Base-by-base conservation (phyloP, 2,329 filamentous ascomycete genomes). In the Alternaria longipes region DNA sequence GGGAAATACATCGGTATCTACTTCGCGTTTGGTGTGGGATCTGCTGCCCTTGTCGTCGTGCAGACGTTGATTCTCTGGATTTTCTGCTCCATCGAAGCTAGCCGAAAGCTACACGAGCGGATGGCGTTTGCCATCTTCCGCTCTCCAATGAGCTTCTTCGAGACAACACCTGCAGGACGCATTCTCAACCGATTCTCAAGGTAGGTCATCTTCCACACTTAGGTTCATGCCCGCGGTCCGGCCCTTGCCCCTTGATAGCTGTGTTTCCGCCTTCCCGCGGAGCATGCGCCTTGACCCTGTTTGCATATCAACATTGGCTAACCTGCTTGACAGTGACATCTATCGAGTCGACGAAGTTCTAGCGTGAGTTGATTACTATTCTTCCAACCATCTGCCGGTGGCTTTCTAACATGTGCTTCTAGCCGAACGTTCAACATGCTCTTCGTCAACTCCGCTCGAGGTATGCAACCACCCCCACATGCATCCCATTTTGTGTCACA, bases 41-140 rank as follows among this genome's bases (percentile, higher is more conserved):
- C 92, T 26, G 91, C 95, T 41, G 85, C 87, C 44, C 84, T 99
- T 65, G 94, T 96, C 3, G 93, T 98, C 42, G 75, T 96, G 30
- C 95, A 98, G 80, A 98, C 94, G 6, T 83, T 99, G 69, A 93
- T 99, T 66, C 84, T 99, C 28, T 99, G 95, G 95, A 98, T 99
- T 68, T 98, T 99, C 82, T 99, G 96, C 82, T 98, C 95, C 5
- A 99, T 99, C 65, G 95, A 99, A 87, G 95, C 95, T 52, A 97
- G 94, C 20, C 89, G 95, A 64, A 99, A 98, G 82, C 85, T 99
- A 58, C 95, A 99, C 78, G 95, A 98, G 81, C 87, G 92, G 66
- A 98, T 99, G 95, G 94, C 94, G 44, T 95, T 91, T 72, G 93
- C 95, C 18, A 97, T 98, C 71, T 99, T 99, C 85, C 88, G 95